Evolutionary conservation across 208 protist species (phyloP).

Genomic region (Sergeia podlipaevii): DNA sequence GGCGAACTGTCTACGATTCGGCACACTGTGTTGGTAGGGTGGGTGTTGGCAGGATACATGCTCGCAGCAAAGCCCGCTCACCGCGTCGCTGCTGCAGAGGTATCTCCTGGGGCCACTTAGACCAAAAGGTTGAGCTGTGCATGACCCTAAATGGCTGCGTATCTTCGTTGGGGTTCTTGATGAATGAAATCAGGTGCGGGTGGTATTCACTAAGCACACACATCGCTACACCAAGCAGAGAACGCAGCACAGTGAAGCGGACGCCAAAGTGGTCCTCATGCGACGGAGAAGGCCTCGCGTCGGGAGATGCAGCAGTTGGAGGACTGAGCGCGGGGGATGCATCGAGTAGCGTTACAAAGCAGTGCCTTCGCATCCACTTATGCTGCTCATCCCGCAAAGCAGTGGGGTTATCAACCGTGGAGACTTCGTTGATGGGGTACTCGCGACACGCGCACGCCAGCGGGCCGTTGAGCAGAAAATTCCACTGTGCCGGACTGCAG

Average conservation of each 20-base stretch:
- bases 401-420: neutral
- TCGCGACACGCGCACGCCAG: slow-evolving; percentile 20
- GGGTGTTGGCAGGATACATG: slow-evolving; percentile 17
- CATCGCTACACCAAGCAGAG: slow-evolving; percentile 27
- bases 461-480: slow-evolving; percentile 17
- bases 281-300: no score
- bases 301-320: no score
- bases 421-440: slow-evolving; percentile 8
- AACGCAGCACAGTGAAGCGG: slow-evolving; percentile 21
- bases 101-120: slow-evolving; percentile 16
- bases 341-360: slow-evolving; percentile 26
- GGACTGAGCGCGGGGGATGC: slow-evolving; percentile 15
- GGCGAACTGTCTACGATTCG: no score
- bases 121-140: slow-evolving; percentile 23
- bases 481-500: slow-evolving; percentile 36
- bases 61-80: slow-evolving; percentile 17
- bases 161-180: slow-evolving; percentile 19
- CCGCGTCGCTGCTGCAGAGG: slow-evolving; percentile 9
- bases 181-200: slow-evolving; percentile 24
- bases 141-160: slow-evolving; percentile 13
- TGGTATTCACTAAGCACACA: slow-evolving; percentile 19
- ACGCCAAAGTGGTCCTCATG: slow-evolving; percentile 30
- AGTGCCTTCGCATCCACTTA: slow-evolving; percentile 30
- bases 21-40: slow-evolving; percentile 24
- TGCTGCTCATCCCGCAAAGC: neutral